Evolutionary conservation across 2,329 filamentous ascomycete genomes (phyloP), one percentile per base, ranked within the genome.

Genomic region (Meredithiella fracta): DNA sequence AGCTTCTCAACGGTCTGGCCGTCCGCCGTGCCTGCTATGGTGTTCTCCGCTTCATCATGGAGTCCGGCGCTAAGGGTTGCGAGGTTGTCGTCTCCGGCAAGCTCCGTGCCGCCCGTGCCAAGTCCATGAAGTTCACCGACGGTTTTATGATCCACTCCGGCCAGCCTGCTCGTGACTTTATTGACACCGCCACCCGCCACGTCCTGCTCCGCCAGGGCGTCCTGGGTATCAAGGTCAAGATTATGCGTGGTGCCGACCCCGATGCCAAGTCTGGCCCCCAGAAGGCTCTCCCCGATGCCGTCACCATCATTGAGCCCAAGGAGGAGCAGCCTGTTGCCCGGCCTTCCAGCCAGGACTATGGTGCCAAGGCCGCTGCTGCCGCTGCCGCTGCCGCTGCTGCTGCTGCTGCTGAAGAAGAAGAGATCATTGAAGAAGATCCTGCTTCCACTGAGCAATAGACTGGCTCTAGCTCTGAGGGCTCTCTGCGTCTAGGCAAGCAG

Each of bases 91-190:
- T 98, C 65, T 96, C 89, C 66, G 92, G 92, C 74, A 98, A 98
- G 85, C 86, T 98, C 67, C 85, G 92, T 71, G 92, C 92, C 73
- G 92, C 92, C 69, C 89, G 92, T 80, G 92, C 92, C 76, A 98
- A 98, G 88, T 88, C 82, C 78, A 98, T 98, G 92, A 98, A 98
- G 85, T 98, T 98, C 85, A 98, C 92, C 75, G 90, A 98, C 75
- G 92, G 92, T 73, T 98, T 98, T 88, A 98, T 98, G 92, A 98
- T 98, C 78, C 92, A 98, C 87, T 98, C 92, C 69, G 92, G 92
- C 77, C 92, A 98, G 75, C 92, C 92, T 70, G 92, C 91, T 70
- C 91, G 94, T 78, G 92, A 98, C 78, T 98, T 98, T 80, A 98
- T 98, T 73, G 92, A 98, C 81, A 81, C 77, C 69, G 94, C 94